These are phyloP conservation scores for Ophiorrhiza pumila DNA, from an alignment of 257 asterid species.

Conservation along the genomic window DNA sequence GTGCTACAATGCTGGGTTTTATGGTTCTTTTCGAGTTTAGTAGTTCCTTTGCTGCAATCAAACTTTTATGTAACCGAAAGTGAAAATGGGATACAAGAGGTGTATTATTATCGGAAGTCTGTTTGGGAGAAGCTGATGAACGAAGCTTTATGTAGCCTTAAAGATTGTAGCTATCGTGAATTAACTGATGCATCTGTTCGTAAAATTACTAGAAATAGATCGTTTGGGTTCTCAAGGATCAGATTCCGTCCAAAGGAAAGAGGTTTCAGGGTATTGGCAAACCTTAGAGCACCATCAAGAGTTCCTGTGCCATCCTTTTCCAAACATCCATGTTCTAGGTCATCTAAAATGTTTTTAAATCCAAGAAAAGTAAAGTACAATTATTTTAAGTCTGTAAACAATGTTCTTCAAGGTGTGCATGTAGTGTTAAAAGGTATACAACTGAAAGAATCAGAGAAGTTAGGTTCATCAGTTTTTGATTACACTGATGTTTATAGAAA, in stretches of 20 bases:
- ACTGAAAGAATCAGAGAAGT: slow-evolving; percentile 51
- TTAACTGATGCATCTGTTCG: slow-evolving; percentile 33
- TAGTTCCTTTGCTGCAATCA: slow-evolving; percentile 68
- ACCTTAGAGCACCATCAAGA: slow-evolving; percentile 75
- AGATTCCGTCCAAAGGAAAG: slow-evolving; percentile 66
- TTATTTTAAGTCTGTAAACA: slow-evolving; percentile 59
- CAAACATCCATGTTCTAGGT: slow-evolving; percentile 19
- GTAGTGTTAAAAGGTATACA: slow-evolving; percentile 56
- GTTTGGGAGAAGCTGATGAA: slow-evolving; percentile 58
- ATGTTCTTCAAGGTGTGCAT: slow-evolving; percentile 60
- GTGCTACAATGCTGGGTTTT: slow-evolving; percentile 65
- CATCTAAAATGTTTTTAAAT: slow-evolving; percentile 17
- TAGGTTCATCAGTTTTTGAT: slow-evolving; percentile 86
- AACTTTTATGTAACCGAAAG: slow-evolving; percentile 83
- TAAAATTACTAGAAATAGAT: slow-evolving; percentile 40
- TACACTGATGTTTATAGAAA: slow-evolving; percentile 73
- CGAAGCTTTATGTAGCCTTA: slow-evolving; percentile 39
- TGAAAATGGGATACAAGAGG: slow-evolving; percentile 67
- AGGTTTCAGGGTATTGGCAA: slow-evolving; percentile 76
- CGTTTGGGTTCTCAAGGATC: slow-evolving; percentile 77
- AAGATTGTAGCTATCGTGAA: slow-evolving; percentile 32
- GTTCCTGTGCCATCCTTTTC: slow-evolving; percentile 30
- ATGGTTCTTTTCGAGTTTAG: slow-evolving; percentile 63
- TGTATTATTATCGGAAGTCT: slow-evolving; percentile 54
- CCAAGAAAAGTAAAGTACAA: slow-evolving; percentile 21